These are phyloP conservation scores for Rhizopus microsporus DNA, from an alignment of 371 early-diverging fungal species.

Conservation along the genomic window DNA sequence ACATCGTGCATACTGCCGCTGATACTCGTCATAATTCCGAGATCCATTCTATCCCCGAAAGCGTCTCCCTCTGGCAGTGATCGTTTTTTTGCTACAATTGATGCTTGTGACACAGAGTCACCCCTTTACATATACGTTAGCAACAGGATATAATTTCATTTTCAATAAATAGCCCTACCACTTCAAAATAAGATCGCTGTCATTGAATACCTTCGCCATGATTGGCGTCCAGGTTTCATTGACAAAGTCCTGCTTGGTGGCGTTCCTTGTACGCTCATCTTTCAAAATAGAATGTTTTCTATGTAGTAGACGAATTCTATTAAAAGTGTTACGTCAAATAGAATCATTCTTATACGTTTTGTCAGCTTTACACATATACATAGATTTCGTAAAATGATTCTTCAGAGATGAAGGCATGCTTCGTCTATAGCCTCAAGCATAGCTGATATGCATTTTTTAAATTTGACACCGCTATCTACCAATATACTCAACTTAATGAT, in stretches of 20 bases:
- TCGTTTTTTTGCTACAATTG: conserved; percentile 1
- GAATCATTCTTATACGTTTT: neutral
- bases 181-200: neutral
- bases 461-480: neutral
- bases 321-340: conserved; percentile 3
- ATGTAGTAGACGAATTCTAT: conserved; percentile 3
- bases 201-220: conserved; percentile 4
- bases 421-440: neutral
- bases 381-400: conserved; percentile 6
- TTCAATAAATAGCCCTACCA: conserved; percentile 6
- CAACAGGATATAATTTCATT: conserved; percentile 4
- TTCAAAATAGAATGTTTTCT: conserved; percentile 8
- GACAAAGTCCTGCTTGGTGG: conserved; percentile 11
- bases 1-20: conserved; percentile 12
- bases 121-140: conserved; percentile 10
- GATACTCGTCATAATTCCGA: conserved; percentile 1
- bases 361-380: conserved; percentile 10
- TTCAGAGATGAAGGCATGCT: conserved; percentile 8
- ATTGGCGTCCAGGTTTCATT: conserved; percentile 15
- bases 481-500: conserved; percentile 6
- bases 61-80: neutral
- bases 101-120: neutral
- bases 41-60: conserved; percentile 8
- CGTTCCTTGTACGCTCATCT: neutral
- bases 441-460: conserved; percentile 2